A percentile compares a stretch with the other conserved stretches of the same genome.
Conservation (phyloP, 495 filamentous ascomycete species). For the Penicillium argentinense region DNA sequence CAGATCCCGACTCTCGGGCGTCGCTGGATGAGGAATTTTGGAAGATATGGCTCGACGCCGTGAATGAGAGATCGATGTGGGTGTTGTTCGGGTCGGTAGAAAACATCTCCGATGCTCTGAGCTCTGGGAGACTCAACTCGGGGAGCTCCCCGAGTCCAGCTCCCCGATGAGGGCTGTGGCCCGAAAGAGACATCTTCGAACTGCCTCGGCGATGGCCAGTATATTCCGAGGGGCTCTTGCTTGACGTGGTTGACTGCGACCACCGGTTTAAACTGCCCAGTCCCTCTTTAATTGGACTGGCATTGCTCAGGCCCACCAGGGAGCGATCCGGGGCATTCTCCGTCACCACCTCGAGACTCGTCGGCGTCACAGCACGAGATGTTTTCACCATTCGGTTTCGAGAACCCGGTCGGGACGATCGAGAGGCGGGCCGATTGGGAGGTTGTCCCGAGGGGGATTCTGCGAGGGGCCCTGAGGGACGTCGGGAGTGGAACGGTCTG, state of each 20-base stretch:
- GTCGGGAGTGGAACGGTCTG: conserved; percentile 23
- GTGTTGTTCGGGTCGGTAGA: conserved; percentile 12
- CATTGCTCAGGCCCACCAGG: conserved; percentile 21
- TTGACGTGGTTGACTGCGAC: conserved; percentile 76
- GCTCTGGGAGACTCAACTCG: conserved; percentile 20
- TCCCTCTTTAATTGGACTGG: conserved; percentile 57
- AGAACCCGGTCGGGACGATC: conserved; percentile 22
- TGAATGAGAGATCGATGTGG: conserved; percentile 28
- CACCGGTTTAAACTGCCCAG: conserved; percentile 77
- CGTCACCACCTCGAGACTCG: conserved; percentile 20
- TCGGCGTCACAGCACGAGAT: conserved; percentile 15
- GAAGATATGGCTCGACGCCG: conserved; percentile 20
- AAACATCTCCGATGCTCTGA: conserved; percentile 24
- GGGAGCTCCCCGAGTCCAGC: conserved; percentile 15
- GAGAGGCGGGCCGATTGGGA: conserved; percentile 22
- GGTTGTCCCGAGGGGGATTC: conserved; percentile 12
- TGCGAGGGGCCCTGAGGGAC: conserved; percentile 20
- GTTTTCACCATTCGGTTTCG: conserved; percentile 22
- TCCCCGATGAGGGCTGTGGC: conserved; percentile 22
- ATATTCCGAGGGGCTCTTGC: conserved; percentile 53
- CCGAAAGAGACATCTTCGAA: conserved; percentile 54
- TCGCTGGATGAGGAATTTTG: conserved; percentile 21
- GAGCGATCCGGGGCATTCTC: conserved; percentile 15
- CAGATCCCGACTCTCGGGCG: neutral
- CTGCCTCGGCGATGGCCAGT: conserved; percentile 46